These are phyloP conservation scores for Decorospora gaudefroyi DNA, from an alignment of 2,329 filamentous ascomycete genomes.

Conservation along the genomic window DNA sequence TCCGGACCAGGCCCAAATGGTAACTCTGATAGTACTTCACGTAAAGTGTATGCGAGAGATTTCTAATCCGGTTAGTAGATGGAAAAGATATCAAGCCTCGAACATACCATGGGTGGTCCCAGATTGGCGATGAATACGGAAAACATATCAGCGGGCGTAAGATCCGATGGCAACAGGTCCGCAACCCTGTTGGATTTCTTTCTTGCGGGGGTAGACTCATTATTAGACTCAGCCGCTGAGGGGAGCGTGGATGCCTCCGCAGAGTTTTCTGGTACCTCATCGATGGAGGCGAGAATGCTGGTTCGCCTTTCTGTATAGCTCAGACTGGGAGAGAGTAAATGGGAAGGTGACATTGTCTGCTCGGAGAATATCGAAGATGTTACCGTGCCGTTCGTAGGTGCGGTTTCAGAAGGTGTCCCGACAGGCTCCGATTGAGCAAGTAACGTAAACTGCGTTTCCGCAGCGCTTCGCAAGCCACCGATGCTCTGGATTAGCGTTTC, in stretches of 20 bases:
- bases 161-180: constrained; percentile 34
- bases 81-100: background rate
- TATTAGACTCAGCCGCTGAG: constrained; percentile 39
- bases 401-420: constrained; percentile 18
- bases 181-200: constrained; percentile 28
- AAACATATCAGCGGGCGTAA: constrained; percentile 80
- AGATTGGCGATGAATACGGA: constrained; percentile 85
- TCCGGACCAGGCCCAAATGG: constrained; percentile 74
- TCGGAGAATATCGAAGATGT: constrained; percentile 36
- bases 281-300: constrained; percentile 50
- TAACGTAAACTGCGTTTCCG: constrained; percentile 84
- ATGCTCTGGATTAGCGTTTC: constrained; percentile 86
- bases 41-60: constrained; percentile 87
- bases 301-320: constrained; percentile 40
- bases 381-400: constrained; percentile 23
- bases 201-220: constrained; percentile 27
- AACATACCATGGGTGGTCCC: constrained; percentile 78
- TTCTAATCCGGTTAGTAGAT: constrained; percentile 57
- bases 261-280: constrained; percentile 48
- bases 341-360: constrained; percentile 24
- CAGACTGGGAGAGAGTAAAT: constrained; percentile 35
- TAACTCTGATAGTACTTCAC: constrained; percentile 83
- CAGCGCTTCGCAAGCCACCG: constrained; percentile 86
- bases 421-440: constrained; percentile 63
- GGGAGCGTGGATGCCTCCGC: constrained; percentile 33